Evolutionary conservation across 2,329 filamentous ascomycete species (phyloP).

Genomic region (Aspergillus sergii): DNA sequence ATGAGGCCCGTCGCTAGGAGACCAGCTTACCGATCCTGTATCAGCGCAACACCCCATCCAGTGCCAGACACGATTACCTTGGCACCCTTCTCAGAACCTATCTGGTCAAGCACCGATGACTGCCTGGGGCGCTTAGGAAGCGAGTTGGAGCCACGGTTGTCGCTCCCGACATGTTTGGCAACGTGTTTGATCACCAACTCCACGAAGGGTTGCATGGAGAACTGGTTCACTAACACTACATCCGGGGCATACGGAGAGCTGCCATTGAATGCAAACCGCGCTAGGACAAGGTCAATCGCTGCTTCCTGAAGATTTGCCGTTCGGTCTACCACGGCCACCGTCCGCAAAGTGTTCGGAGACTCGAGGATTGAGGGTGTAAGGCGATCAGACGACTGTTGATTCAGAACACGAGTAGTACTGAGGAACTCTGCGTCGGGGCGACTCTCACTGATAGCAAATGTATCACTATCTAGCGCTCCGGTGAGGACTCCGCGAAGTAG

Average conservation of each 20-base stretch:
- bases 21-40: slow-evolving; percentile 28
- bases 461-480: slow-evolving; percentile 49
- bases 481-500: slow-evolving; percentile 28
- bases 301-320: slow-evolving; percentile 58
- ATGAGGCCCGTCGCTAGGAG: not conserved
- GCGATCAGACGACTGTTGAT: slow-evolving; percentile 7
- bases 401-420: slow-evolving; percentile 17
- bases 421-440: slow-evolving; percentile 35
- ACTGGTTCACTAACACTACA: slow-evolving; percentile 67
- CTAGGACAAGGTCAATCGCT: slow-evolving; percentile 55
- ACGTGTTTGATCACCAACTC: slow-evolving; percentile 49
- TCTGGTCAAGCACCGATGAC: slow-evolving; percentile 22
- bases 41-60: slow-evolving; percentile 32
- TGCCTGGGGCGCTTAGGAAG: not conserved
- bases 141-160: slow-evolving; percentile 22
- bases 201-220: slow-evolving; percentile 57
- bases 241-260: slow-evolving; percentile 64
- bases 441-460: slow-evolving; percentile 48
- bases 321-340: slow-evolving; percentile 63
- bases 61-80: slow-evolving; percentile 31
- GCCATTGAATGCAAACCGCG: slow-evolving; percentile 59
- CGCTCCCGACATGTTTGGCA: slow-evolving; percentile 26
- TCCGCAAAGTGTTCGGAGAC: slow-evolving; percentile 35
- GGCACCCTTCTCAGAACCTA: slow-evolving; percentile 29
- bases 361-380: slow-evolving; percentile 22